phyloP scores from a whole-genome alignment of 139 green algal species.

The Haematococcus lacustris region DNA sequence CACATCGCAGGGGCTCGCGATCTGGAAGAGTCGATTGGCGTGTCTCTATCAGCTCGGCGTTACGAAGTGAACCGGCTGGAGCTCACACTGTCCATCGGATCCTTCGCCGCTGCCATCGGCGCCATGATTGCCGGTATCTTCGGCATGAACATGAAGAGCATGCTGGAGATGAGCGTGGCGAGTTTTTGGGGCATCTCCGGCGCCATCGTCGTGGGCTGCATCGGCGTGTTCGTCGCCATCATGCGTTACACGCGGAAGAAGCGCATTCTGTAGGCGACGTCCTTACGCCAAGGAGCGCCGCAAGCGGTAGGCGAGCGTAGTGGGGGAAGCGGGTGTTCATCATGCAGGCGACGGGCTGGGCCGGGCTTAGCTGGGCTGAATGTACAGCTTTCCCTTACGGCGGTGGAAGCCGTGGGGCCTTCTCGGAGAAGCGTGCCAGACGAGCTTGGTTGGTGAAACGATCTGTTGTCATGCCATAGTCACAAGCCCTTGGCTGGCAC shows the following conservation, averaged over 20 bases:
- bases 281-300: too few relatives aligned
- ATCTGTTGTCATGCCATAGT: too few relatives aligned
- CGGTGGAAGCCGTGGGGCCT: too few relatives aligned
- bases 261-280: conserved; percentile 81
- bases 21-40: conserved; percentile 85
- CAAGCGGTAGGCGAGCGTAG: too few relatives aligned
- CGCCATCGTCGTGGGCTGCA: conserved; percentile 66
- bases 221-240: conserved; percentile 64
- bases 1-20: conserved; percentile 78
- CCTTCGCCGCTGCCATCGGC: conserved; percentile 80
- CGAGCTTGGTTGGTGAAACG: too few relatives aligned
- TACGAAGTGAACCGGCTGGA: conserved; percentile 86
- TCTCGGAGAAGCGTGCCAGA: too few relatives aligned
- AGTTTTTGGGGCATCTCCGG: conserved; percentile 77
- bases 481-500: too few relatives aligned
- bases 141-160: conserved; percentile 77
- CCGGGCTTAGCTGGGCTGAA: too few relatives aligned
- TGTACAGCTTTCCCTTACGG: too few relatives aligned
- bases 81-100: conserved; percentile 81
- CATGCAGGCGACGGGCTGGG: too few relatives aligned
- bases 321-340: too few relatives aligned
- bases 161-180: conserved; percentile 69
- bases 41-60: conserved; percentile 71
- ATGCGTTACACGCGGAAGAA: conserved; percentile 67
- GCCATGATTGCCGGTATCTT: conserved; percentile 77